Evolutionary conservation across 148 eudicot genomes (phyloP).

Genomic region (Diospyros lotus): DNA sequence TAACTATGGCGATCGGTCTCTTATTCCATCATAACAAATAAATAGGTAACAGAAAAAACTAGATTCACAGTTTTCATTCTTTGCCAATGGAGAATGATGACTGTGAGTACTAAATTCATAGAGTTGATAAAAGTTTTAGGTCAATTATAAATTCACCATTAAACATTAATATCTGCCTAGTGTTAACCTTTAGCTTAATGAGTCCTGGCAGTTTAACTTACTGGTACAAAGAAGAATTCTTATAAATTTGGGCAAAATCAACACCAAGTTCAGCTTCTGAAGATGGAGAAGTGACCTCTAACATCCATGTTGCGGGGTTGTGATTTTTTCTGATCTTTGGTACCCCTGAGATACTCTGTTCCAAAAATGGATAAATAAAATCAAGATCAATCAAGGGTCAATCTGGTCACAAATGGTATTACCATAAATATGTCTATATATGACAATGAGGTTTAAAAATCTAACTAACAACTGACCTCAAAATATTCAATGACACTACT

Average conservation of each 20-base stretch:
- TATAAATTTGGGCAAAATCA: constrained; percentile 62
- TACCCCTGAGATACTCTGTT: constrained; percentile 57
- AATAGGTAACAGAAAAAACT: too few species aligned
- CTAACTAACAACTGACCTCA: constrained; percentile 45
- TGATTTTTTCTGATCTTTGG: constrained; percentile 58
- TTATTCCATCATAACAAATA: too few species aligned
- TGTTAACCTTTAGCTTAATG: background rate
- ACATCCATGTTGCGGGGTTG: constrained; percentile 95
- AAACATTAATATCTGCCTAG: too few species aligned
- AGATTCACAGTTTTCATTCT: too few species aligned
- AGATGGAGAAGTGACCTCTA: constrained; percentile 76
- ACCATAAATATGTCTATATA: background rate
- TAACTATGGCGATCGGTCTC: too few species aligned
- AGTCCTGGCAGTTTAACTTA: constrained; percentile 29
- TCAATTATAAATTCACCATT: too few species aligned
- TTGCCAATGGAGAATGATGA: too few species aligned
- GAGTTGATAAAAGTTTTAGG: too few species aligned
- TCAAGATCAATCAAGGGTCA: background rate
- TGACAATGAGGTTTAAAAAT: background rate
- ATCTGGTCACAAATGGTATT: background rate
- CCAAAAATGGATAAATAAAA: background rate
- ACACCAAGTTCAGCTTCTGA: constrained; percentile 58
- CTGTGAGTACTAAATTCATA: too few species aligned
- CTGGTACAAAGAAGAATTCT: constrained; percentile 40
- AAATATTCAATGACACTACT: constrained; percentile 58